Percentiles rank a stretch among this genome's conserved stretches.
phyloP scores from a whole-genome alignment of 768 basidiomycete genomes.

The Pluteus cervinus region DNA sequence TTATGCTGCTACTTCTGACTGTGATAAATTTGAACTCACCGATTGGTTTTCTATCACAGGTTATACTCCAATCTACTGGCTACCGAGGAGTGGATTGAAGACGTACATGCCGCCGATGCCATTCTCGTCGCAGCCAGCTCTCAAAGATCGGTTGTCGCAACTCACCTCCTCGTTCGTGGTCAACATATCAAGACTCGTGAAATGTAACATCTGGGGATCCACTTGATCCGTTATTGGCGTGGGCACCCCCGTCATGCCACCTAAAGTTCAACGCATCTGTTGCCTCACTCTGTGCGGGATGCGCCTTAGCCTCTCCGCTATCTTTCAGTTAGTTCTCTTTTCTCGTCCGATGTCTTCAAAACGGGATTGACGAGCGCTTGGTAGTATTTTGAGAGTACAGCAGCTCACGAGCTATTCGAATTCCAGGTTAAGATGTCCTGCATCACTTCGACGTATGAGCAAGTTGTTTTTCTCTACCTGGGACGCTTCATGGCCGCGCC shows the following conservation, averaged over 20 bases:
- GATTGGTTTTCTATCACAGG: constrained; percentile 26
- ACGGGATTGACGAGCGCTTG: not conserved
- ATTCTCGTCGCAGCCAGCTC: constrained; percentile 92
- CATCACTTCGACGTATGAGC: constrained; percentile 89
- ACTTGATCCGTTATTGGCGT: constrained; percentile 25
- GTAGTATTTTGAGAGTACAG: constrained; percentile 84
- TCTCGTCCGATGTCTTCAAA: not conserved
- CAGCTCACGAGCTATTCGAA: constrained; percentile 90
- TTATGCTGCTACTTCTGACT: constrained; percentile 2
- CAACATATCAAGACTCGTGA: constrained; percentile 61
- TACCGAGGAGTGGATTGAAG: constrained; percentile 70
- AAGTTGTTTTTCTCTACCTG: constrained; percentile 91
- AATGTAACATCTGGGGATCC: constrained; percentile 31
- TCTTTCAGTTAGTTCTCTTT: constrained; percentile 45
- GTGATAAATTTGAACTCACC: constrained; percentile 1
- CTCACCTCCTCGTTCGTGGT: constrained; percentile 80
- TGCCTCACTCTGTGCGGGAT: constrained; percentile 82
- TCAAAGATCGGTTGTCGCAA: constrained; percentile 90
- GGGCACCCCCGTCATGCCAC: constrained; percentile 23
- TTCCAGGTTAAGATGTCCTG: constrained; percentile 91
- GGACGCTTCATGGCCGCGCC: constrained; percentile 82
- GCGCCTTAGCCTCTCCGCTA: constrained; percentile 80
- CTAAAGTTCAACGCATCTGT: constrained; percentile 58
- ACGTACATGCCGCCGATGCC: constrained; percentile 76
- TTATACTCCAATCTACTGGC: constrained; percentile 56